Conservation (phyloP, 345 rosid genomes). For the Ailanthus altissimus region DNA sequence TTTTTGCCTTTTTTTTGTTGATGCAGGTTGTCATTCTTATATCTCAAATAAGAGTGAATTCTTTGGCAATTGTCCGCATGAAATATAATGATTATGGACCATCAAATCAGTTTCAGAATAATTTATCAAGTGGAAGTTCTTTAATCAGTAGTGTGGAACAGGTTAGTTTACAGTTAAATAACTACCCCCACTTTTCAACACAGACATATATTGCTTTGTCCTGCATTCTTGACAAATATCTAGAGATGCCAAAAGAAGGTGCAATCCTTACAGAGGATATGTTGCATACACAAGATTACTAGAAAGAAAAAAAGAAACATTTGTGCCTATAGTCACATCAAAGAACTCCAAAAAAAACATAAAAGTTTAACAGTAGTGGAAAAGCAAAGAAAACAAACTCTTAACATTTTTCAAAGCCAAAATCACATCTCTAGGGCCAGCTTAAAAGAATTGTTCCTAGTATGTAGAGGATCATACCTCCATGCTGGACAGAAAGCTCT, state of each 20-base stretch:
- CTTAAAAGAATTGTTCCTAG: not conserved
- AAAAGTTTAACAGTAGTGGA: not conserved
- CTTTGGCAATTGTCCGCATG: constrained; percentile 73
- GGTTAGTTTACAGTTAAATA: constrained; percentile 38
- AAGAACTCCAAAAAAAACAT: not conserved
- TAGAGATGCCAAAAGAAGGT: not conserved
- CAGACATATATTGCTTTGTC: not conserved
- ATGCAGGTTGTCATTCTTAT: constrained; percentile 64
- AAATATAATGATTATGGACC: constrained; percentile 45
- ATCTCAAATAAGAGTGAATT: constrained; percentile 79
- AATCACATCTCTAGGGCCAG: not conserved
- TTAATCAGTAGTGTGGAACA: constrained; percentile 64
- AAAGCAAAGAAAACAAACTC: not conserved
- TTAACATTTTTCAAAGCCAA: not conserved
- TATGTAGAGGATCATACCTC: not conserved
- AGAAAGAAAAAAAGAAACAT: not conserved
- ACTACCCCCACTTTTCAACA: not conserved
- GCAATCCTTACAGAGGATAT: not conserved
- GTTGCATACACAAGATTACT: not conserved
- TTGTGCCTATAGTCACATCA: not conserved
- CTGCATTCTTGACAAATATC: not conserved
- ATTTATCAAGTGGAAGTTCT: constrained; percentile 35
- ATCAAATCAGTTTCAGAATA: constrained; percentile 38
- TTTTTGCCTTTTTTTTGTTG: constrained; percentile 28
- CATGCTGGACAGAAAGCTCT: not conserved